These are phyloP conservation scores for Malbranchea zuffiana DNA, from an alignment of 2,329 filamentous ascomycete species.

Conservation along the genomic window DNA sequence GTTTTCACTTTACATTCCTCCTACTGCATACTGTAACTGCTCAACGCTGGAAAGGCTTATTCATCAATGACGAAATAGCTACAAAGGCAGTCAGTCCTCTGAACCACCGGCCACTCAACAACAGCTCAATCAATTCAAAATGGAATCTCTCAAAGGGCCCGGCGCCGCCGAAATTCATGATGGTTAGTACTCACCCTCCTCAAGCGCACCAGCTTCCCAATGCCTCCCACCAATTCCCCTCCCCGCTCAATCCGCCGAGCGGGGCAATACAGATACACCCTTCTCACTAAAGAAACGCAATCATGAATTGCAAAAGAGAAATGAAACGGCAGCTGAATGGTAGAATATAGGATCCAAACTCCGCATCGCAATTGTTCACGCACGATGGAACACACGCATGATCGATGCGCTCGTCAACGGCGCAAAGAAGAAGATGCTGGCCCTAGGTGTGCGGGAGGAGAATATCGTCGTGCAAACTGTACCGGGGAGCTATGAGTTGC, in stretches of 20 bases:
- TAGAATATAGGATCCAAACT: conserved; percentile 43
- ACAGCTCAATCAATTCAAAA: conserved; percentile 19
- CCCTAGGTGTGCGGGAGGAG: conserved; percentile 69
- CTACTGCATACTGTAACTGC: no score
- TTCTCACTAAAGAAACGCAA: neutral
- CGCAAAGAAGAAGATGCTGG: conserved; percentile 63
- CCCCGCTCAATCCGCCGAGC: neutral
- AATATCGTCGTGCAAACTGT: conserved; percentile 87
- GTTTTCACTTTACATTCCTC: no score
- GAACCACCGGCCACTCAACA: no score
- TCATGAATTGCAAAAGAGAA: neutral
- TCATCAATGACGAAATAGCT: no score
- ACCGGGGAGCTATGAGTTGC: conserved; percentile 88
- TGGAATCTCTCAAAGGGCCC: conserved; percentile 52
- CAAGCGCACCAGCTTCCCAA: no score
- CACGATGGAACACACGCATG: conserved; percentile 84
- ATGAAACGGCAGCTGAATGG: neutral
- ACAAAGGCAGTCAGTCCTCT: no score
- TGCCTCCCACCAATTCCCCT: no score
- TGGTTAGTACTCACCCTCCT: conserved; percentile 34
- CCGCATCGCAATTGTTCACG: conserved; percentile 89
- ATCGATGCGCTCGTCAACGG: conserved; percentile 77
- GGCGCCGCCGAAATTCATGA: conserved; percentile 48
- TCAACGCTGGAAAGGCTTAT: no score
- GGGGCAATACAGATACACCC: neutral